A percentile compares a stretch with the other conserved stretches of the same genome.
These are phyloP conservation scores for Trichoderma erinaceum DNA, from an alignment of 495 filamentous ascomycete genomes.

Conservation along the genomic window DNA sequence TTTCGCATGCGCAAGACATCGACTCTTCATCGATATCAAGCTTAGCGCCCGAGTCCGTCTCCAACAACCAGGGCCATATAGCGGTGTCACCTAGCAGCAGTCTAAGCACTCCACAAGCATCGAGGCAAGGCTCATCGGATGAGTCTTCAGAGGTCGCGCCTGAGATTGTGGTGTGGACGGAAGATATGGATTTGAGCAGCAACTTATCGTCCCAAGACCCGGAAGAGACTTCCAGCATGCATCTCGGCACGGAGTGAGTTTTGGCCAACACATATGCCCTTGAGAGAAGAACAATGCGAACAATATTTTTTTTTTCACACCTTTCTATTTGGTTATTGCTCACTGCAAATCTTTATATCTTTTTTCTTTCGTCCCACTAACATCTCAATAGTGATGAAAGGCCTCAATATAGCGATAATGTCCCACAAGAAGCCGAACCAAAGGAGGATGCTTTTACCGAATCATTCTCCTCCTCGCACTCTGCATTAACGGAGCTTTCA, in stretches of 20 bases:
- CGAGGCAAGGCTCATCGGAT: conserved; percentile 8
- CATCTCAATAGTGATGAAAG: neutral
- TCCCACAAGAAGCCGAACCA: neutral
- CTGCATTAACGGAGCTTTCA: conserved; percentile 35
- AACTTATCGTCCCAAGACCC: conserved; percentile 3
- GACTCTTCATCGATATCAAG: conserved; percentile 10
- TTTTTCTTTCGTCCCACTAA: neutral
- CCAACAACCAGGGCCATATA: conserved; percentile 2
- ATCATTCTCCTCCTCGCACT: conserved; percentile 29
- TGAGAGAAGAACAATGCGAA: neutral
- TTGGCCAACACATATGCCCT: neutral
- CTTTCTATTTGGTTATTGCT: no score
- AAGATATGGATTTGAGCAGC: conserved; percentile 24
- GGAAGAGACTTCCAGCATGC: neutral
- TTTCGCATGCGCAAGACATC: neutral
- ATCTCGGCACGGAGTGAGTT: conserved; percentile 10
- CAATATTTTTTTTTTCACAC: no score
- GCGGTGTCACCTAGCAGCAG: neutral
- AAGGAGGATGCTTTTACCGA: conserved; percentile 6
- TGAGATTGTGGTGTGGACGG: conserved; percentile 36
- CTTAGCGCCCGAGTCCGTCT: conserved; percentile 5
- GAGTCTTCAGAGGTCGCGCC: conserved; percentile 25
- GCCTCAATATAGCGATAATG: neutral
- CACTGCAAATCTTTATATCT: neutral
- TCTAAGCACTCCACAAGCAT: neutral